Evolutionary conservation across 768 basidiomycete genomes (phyloP).

Genomic region (Mrakia blollopis): DNA sequence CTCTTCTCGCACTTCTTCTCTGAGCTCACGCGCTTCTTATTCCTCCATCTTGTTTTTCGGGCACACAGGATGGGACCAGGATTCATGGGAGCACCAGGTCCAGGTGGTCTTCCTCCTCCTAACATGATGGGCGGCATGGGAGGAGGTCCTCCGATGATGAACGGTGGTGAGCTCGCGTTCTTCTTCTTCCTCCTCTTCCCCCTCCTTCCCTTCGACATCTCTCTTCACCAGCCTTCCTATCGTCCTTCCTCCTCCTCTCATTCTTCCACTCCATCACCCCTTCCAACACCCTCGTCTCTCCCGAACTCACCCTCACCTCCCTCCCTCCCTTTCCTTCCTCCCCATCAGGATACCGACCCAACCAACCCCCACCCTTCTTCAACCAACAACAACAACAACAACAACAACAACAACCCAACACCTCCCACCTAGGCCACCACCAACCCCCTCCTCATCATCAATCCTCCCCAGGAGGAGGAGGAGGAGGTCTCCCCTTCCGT

Average conservation of each 20-base stretch:
- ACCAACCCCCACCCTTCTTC: not conserved
- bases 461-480: not conserved
- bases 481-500: not conserved
- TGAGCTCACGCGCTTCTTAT: not conserved
- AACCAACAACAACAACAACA: not conserved
- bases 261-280: not conserved
- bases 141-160: constrained; percentile 5
- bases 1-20: too few species aligned
- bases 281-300: not conserved
- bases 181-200: too few species aligned
- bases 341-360: constrained; percentile 10
- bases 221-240: not conserved
- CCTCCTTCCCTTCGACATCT: not conserved
- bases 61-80: not conserved
- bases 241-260: not conserved
- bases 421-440: not conserved
- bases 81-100: constrained; percentile 12
- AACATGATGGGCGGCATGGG: not conserved
- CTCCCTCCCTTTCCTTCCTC: not conserved
- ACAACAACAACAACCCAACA: not conserved
- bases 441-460: not conserved
- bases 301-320: too few species aligned
- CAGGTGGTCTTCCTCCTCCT: constrained; percentile 9
- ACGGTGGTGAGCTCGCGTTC: not conserved
- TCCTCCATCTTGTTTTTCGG: not conserved